Base-by-base conservation (phyloP, 2,329 filamentous ascomycete genomes). In the Lachnellula arida region DNA sequence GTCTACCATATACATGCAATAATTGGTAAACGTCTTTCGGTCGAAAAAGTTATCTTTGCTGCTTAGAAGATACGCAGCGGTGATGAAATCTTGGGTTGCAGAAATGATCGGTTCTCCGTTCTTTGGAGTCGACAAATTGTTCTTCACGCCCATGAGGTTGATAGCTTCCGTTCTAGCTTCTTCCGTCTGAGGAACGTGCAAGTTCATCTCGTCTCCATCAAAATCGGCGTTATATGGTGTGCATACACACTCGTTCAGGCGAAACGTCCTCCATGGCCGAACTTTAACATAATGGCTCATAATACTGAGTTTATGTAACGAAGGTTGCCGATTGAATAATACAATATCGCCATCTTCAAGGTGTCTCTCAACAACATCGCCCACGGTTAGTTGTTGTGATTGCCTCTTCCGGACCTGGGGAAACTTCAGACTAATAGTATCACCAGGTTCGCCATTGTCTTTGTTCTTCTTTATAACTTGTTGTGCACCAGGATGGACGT, bases 31-130 rank as follows among this genome's bases (percentile, higher is more conserved):
- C 0, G 88, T 86, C 65, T 87, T 88, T 51, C 93, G 85, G 66
- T 96, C 91, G 67, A 89, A 96, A 73, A 99, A 97, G 55, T 86
- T 84, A 70, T 97, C 93, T 70, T 97, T 97, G 72, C 86, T 89
- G 65, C 91, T 96, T 25, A 97, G 78, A 4, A 97, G 76, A 69
- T 91, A 99, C 0, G 94, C 89, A 4, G 92, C 92, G 25, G 93
- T 97, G 66, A 99, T 97, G 75, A 99, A 99, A 78, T 99, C 94
- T 68, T 99, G 94, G 32, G 96, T 99, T n/a, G 94, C 93, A 17
- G 92, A 91, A 75, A 99, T 97, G 66, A 99, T 96, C 1, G 94
- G 94, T 65, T 96, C 93, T 69, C 94, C 94, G 74, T 97, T 97
- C 73, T 97, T 97, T 0, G 94, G 94, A 0, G 94, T 99, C 3